Evolutionary conservation across 2,329 filamentous ascomycete species (phyloP).

Genomic region (Penicillium sp.): DNA sequence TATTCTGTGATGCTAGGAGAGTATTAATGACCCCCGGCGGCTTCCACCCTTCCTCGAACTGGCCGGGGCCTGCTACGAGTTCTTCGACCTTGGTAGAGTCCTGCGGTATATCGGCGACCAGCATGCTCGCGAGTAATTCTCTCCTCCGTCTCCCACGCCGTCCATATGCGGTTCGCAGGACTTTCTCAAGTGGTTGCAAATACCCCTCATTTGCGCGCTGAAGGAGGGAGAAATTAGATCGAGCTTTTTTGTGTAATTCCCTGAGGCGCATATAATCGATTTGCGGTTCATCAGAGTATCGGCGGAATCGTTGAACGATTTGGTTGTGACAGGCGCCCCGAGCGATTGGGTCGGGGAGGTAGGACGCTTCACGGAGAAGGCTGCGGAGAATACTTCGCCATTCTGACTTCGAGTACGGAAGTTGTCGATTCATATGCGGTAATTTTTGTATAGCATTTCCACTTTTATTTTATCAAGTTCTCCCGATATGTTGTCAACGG

Average conservation of each 20-base stretch:
- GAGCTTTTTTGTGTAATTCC: conserved; percentile 32
- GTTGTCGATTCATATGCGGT: neutral
- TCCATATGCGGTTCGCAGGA: conserved; percentile 62
- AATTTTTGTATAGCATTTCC: neutral
- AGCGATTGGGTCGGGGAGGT: conserved; percentile 63
- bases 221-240: conserved; percentile 50
- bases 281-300: conserved; percentile 32
- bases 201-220: conserved; percentile 63
- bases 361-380: conserved; percentile 63
- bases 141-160: conserved; percentile 59
- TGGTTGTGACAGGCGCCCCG: conserved; percentile 56
- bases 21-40: conserved; percentile 36
- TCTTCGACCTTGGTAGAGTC: conserved; percentile 27
- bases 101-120: conserved; percentile 32
- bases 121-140: conserved; percentile 49
- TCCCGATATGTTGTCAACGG: neutral
- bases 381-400: conserved; percentile 58
- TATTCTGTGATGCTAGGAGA: conserved; percentile 42
- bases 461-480: neutral
- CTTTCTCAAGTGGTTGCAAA: conserved; percentile 53
- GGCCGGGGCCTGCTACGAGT: neutral
- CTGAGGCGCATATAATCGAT: conserved; percentile 25
- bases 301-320: conserved; percentile 55
- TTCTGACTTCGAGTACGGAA: conserved; percentile 13
- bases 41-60: conserved; percentile 38